Conservation (phyloP, 768 basidiomycete species). For the Lentinula lateritia region DNA sequence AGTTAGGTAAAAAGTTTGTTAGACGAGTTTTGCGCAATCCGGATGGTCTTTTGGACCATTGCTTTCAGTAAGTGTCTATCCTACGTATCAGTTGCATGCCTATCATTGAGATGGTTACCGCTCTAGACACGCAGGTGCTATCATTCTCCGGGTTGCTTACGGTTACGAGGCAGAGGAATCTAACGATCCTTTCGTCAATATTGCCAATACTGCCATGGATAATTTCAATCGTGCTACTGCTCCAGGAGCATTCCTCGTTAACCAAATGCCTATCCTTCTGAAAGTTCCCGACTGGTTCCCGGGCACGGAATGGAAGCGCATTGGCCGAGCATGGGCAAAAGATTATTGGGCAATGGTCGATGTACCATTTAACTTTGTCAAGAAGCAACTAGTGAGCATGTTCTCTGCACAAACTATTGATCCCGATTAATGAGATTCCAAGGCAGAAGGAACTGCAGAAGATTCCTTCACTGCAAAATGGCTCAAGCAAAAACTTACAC, state of each 20-base stretch:
- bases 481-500: conserved; percentile 8
- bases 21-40: conserved; percentile 26
- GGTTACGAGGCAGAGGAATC: conserved; percentile 9
- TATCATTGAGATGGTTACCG: not conserved
- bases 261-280: conserved; percentile 20
- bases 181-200: conserved; percentile 10
- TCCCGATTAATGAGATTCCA: not conserved
- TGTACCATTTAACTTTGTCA: conserved; percentile 28
- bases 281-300: conserved; percentile 34
- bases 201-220: conserved; percentile 8
- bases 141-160: conserved; percentile 10
- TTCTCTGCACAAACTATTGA: not conserved
- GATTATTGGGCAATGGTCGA: conserved; percentile 25
- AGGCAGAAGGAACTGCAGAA: conserved; percentile 11
- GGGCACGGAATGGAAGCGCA: conserved; percentile 30
- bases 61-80: conserved; percentile 24
- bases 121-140: conserved; percentile 10
- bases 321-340: conserved; percentile 23
- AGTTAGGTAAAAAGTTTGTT: conserved; percentile 30
- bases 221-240: conserved; percentile 6
- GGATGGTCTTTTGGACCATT: conserved; percentile 22
- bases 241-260: conserved; percentile 10
- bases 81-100: not conserved
- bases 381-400: conserved; percentile 25
- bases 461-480: conserved; percentile 11